Base-by-base conservation (phyloP, 352 stramenopile genomes). In the Blastocystis hominis region DNA sequence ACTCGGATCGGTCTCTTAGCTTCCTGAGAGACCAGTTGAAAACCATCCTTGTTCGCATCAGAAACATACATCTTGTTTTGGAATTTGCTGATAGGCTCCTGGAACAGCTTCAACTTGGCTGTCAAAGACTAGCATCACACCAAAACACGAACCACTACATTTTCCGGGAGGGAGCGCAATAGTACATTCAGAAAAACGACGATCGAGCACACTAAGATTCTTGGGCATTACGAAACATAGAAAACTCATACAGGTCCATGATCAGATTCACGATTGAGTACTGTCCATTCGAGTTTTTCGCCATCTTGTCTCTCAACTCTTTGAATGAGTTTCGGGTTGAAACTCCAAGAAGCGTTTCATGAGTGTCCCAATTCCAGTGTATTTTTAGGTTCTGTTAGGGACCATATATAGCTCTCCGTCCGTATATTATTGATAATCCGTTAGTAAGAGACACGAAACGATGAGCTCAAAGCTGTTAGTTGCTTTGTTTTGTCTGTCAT, bases 131-230 rank as follows among this genome's bases (percentile, higher is more conserved):
- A 80, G 30, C 4, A 24, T 62, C 10, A 62, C 3, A 10, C 15
- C n/a, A 42, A 56, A 17, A 62, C 38, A 59, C 5, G 2, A 64
- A 40, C 6, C 34, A 5, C 55, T 30, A 80, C 70, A 30, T 50
- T 80, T 80, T 80, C 70, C 13, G 70, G 36, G 6, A 63, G 20
- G 15, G n/a, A 24, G 13, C 70, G 40, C 30, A 80, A 38, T 17
- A 46, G 63, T 20, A 80, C 70, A 42, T 80, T 80, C 42, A 80
- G 20, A 64, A 80, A 80, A 7, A 80, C 53, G 17, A 80, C 70
- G 42, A 80, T 80, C 13, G 70, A 80, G 42, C 62, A 34, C 10
- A 80, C 70, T 46, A 80, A 63, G n/a, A 64, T 13, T 46, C 70
- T 80, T 63, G 3, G 6, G 3, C 50, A 30, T 64, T n/a, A 62